Conservation (phyloP, 2,329 filamentous ascomycete genomes). For the Apiospora koreana region DNA sequence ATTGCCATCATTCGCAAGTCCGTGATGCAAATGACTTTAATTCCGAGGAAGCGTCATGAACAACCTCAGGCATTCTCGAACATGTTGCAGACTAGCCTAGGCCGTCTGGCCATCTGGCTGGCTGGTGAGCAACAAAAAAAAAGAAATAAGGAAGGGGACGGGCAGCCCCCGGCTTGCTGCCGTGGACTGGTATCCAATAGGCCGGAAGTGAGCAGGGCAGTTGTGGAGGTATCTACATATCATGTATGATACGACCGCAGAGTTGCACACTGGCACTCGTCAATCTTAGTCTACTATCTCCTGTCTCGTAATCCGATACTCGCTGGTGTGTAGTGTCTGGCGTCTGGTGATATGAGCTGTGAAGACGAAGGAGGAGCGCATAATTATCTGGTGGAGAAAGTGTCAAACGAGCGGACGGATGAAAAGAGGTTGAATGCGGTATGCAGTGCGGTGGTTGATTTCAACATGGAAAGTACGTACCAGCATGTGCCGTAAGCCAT, state of each 20-base stretch:
- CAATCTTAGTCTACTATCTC: not conserved
- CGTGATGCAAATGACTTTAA: not conserved
- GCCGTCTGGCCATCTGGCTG: not conserved
- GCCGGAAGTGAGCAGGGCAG: too few species aligned
- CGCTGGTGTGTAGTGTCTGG: not conserved
- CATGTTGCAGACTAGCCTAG: not conserved
- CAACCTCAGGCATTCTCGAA: not conserved
- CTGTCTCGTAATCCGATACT: not conserved
- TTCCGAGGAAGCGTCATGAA: not conserved
- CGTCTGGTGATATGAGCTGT: not conserved
- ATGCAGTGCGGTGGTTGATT: not conserved
- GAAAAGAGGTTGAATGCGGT: conserved; percentile 7
- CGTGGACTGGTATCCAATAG: not conserved
- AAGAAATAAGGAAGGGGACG: not conserved
- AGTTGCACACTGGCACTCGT: not conserved
- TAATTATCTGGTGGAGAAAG: not conserved
- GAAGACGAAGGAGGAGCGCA: not conserved
- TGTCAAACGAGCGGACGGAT: not conserved
- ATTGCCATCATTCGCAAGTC: not conserved
- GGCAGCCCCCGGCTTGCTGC: not conserved
- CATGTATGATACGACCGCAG: not conserved
- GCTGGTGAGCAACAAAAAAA: not conserved
- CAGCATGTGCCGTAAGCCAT: not conserved
- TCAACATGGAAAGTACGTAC: not conserved
- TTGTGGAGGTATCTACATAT: not conserved